These are phyloP conservation scores for Rhodofomes roseus DNA, from an alignment of 1,284 basidiomycete species.

Conservation along the genomic window DNA sequence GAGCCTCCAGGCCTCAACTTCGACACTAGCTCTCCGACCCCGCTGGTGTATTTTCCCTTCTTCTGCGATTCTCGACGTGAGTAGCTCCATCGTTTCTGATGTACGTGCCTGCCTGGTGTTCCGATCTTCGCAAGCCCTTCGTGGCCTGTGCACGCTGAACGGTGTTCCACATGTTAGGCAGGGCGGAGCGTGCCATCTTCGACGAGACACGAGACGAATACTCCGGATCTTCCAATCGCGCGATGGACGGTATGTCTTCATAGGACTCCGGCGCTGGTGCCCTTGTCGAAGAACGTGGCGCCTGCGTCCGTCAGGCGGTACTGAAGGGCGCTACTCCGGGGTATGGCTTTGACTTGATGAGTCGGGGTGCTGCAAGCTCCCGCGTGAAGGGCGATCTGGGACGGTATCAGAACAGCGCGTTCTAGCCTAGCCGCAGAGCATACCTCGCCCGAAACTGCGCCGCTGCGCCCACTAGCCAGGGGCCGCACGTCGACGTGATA, in stretches of 20 bases:
- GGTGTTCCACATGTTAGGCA: no score
- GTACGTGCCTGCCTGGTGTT: no score
- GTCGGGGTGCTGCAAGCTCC: constrained; percentile 41
- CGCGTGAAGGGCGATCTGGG: constrained; percentile 59
- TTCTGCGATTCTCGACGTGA: no score
- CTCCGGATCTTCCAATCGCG: not conserved
- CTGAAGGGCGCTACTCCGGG: constrained; percentile 55
- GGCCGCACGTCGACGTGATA: constrained; percentile 69
- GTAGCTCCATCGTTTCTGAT: no score
- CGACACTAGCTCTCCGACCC: no score
- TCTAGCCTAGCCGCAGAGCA: constrained; percentile 12
- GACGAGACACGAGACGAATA: no score
- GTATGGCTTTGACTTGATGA: constrained; percentile 37
- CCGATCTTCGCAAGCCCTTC: no score
- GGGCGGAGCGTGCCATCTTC: no score
- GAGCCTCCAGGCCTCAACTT: no score
- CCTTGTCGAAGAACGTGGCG: constrained; percentile 65
- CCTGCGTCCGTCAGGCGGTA: constrained; percentile 64
- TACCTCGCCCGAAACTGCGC: constrained; percentile 72
- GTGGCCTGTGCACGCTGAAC: no score
- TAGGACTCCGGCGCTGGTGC: constrained; percentile 61
- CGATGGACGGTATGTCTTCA: constrained; percentile 23
- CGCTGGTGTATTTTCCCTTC: no score
- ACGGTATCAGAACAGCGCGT: not conserved
- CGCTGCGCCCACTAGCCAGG: constrained; percentile 67